Evolutionary conservation across 208 protist species (phyloP).

Genomic region (Leishmania guyanensis): DNA sequence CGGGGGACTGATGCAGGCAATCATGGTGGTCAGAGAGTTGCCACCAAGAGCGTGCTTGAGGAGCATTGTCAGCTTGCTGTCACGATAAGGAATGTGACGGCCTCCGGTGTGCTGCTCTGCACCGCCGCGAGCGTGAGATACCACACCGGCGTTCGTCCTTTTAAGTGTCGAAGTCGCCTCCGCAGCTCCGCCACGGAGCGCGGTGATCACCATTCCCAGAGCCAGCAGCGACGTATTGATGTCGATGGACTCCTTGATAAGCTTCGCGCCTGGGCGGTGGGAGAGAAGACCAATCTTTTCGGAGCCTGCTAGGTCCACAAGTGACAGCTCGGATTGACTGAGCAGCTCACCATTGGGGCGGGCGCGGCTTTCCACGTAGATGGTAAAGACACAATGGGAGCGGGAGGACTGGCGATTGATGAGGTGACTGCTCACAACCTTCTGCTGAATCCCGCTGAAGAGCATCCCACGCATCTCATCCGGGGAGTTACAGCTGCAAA

Average conservation of each 20-base stretch:
- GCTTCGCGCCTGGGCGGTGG: conserved; percentile 44
- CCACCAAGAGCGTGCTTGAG: conserved; percentile 88
- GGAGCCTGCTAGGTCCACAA: conserved; percentile 93
- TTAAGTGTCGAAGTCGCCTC: background rate
- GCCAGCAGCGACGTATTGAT: conserved; percentile 93
- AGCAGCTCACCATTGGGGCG: conserved; percentile 40
- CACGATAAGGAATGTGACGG: conserved; percentile 90
- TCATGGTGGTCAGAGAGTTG: conserved; percentile 92
- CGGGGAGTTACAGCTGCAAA: conserved; percentile 68
- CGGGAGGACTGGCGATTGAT: conserved; percentile 93
- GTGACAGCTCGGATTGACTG: conserved; percentile 68
- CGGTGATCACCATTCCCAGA: conserved; percentile 93
- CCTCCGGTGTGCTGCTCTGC: background rate
- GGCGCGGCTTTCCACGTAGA: conserved; percentile 69
- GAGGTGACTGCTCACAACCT: conserved; percentile 77
- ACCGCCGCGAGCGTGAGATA: background rate
- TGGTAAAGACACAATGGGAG: conserved; percentile 92
- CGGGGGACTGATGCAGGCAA: conserved; percentile 87
- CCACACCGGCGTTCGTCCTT: background rate
- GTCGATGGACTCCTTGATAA: conserved; percentile 88
- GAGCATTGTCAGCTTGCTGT: conserved; percentile 90
- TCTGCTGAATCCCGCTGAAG: conserved; percentile 66
- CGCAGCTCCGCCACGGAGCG: conserved; percentile 41
- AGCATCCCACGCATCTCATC: conserved; percentile 81
- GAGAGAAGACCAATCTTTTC: conserved; percentile 79